Evolutionary conservation across 2,329 filamentous ascomycete species (phyloP).

Genomic region (Xylariaceae sp.): DNA sequence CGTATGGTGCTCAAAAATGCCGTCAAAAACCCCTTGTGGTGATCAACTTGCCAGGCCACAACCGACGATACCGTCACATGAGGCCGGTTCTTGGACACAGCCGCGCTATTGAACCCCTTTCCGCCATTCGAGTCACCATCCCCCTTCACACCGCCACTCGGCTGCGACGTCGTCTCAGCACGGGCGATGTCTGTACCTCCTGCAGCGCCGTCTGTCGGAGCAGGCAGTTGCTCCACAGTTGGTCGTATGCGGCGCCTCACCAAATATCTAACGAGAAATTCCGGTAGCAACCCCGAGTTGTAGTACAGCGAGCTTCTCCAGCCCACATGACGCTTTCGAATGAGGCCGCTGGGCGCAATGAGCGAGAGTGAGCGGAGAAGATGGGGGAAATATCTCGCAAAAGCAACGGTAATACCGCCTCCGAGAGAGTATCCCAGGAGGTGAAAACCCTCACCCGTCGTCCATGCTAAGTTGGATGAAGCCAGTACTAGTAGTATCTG

Average conservation of each 20-base stretch:
- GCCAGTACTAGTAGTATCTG: constrained; percentile 64
- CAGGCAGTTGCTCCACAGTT: constrained; percentile 2
- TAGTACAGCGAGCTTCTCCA: constrained; percentile 62
- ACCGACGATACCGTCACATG: constrained; percentile 57
- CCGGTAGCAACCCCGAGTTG: constrained; percentile 55
- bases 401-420: constrained; percentile 67
- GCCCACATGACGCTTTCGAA: constrained; percentile 60
- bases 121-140: constrained; percentile 38
- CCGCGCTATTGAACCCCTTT: constrained; percentile 41
- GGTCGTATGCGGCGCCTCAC: constrained; percentile 31
- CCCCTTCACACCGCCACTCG: constrained; percentile 22
- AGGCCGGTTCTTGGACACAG: constrained; percentile 49
- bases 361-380: constrained; percentile 61
- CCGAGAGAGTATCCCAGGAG: constrained; percentile 78
- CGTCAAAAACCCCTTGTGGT: constrained; percentile 63
- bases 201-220: background rate
- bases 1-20: constrained; percentile 70
- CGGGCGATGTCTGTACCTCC: constrained; percentile 18
- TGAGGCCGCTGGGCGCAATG: constrained; percentile 64
- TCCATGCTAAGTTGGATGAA: constrained; percentile 59
- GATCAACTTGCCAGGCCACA: constrained; percentile 64
- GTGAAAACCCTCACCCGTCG: constrained; percentile 51
- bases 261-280: constrained; percentile 46
- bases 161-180: constrained; percentile 24
- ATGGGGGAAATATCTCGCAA: constrained; percentile 64